phyloP scores from a whole-genome alignment of 371 early-diverging fungal genomes.

The Capillidium heterosporum region DNA sequence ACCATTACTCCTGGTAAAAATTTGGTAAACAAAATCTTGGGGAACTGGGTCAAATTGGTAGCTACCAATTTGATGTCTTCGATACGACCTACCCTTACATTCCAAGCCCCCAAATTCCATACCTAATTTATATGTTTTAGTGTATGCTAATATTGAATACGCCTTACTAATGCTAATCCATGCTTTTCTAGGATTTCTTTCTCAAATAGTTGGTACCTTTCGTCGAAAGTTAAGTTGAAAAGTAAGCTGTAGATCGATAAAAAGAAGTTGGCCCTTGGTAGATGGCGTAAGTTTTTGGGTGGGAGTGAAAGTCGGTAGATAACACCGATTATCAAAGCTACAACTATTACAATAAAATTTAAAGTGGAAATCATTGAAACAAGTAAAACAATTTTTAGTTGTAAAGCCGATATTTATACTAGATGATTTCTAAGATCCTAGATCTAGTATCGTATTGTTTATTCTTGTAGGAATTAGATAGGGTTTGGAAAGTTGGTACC shows the following conservation, averaged over 20 bases:
- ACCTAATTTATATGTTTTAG: neutral
- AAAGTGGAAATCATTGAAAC: too few species aligned
- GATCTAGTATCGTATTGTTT: too few species aligned
- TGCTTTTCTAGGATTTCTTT: neutral
- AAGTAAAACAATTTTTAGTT: too few species aligned
- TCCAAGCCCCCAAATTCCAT: slow-evolving; percentile 1
- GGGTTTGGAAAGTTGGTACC: too few species aligned
- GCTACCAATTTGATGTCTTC: neutral
- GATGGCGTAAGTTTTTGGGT: neutral
- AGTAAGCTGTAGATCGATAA: neutral
- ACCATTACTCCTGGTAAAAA: neutral
- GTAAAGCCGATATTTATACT: too few species aligned
- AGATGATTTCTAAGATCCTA: too few species aligned
- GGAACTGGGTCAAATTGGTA: neutral
- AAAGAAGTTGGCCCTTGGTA: neutral
- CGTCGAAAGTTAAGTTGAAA: neutral
- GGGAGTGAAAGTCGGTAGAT: neutral
- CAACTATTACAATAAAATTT: too few species aligned
- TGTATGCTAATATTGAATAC: neutral
- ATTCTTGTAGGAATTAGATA: too few species aligned
- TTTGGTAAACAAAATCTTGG: neutral
- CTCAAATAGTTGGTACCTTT: neutral
- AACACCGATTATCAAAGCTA: too few species aligned
- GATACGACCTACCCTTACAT: neutral
- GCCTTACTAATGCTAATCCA: neutral